Evolutionary conservation across 2,329 filamentous ascomycete species (phyloP), one percentile per base, ranked within the genome.

Genomic region (Colletotrichum eremochloae): DNA sequence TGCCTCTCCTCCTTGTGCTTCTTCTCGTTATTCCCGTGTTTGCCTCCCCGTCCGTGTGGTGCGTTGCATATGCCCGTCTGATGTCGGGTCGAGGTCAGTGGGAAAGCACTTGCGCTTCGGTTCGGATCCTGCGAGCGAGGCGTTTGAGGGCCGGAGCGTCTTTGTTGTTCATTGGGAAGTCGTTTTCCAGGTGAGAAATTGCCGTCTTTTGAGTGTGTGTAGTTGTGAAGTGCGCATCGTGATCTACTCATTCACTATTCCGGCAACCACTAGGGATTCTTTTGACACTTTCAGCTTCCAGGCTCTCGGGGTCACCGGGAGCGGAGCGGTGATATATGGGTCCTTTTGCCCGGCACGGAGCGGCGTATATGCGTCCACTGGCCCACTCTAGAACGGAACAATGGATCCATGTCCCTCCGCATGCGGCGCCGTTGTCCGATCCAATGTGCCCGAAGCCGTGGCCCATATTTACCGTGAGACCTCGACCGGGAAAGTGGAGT

Each of bases 301-400:
- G 55, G n/a, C 36, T 42, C n/a, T 20, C n/a, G 36, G 3, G 12
- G 1, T 8, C 12, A 9, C 12, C 36, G 55, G n/a, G 6, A 1
- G 14, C 12, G 20, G 55, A 2, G 3, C 55, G 55, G 55, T 11
- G n/a, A 40, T 29, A 42, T 18, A 15, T 42, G 55, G 55, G 36
- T 7, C n/a, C 5, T 3, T 1, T 9, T 2, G 0, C 7, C 9
- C 36, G 36, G 55, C n/a, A 5, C 14, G 14, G 53, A 15, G 7
- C 15, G 36, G 55, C 36, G 12, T 11, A 29, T 3, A 3, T 6
- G 1, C 6, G 9, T 29, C 20, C 3, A 5, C 3, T 1, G 11
- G 2, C 3, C 55, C 55, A 57, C 12, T 15, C 2, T 0, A 5
- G 3, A 1, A 15, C 4, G 2, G 8, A 1, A 1, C 0, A 18